These are phyloP conservation scores for Blumeriella jaapii DNA, from an alignment of 2,329 filamentous ascomycete genomes.

Conservation along the genomic window DNA sequence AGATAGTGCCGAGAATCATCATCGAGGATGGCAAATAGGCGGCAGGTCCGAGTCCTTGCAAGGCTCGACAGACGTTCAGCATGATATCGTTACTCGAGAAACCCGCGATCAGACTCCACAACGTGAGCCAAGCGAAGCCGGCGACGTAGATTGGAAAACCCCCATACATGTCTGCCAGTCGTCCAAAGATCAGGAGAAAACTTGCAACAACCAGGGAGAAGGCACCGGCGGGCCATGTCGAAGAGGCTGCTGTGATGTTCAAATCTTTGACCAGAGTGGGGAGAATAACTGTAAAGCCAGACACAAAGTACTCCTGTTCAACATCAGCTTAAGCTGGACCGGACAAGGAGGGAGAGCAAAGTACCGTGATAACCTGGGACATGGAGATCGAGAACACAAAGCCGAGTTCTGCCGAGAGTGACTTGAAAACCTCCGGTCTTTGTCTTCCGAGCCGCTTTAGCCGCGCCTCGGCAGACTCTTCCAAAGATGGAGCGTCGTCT, in stretches of 20 bases:
- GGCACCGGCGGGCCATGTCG: constrained; percentile 52
- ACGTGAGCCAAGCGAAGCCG: constrained; percentile 51
- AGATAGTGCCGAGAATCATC: constrained; percentile 52
- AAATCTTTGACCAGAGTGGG: constrained; percentile 52
- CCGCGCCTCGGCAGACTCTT: constrained; percentile 25
- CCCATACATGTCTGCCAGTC: constrained; percentile 50
- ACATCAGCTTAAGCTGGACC: not conserved
- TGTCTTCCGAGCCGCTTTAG: constrained; percentile 47
- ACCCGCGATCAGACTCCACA: constrained; percentile 60
- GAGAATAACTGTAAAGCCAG: constrained; percentile 63
- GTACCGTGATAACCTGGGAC: constrained; percentile 44
- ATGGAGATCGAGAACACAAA: constrained; percentile 50
- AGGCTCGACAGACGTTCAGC: constrained; percentile 61
- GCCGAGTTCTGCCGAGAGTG: constrained; percentile 40
- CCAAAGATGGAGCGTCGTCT: constrained; percentile 9
- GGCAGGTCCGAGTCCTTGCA: constrained; percentile 63
- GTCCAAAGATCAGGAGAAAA: constrained; percentile 52
- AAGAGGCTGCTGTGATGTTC: constrained; percentile 47
- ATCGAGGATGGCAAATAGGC: constrained; percentile 60
- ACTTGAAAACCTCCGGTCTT: constrained; percentile 41
- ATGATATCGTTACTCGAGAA: constrained; percentile 57
- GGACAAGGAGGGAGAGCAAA: not conserved
- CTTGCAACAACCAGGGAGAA: constrained; percentile 44
- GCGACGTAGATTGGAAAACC: constrained; percentile 47
- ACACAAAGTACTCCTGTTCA: constrained; percentile 50